These are phyloP conservation scores for Aspergillus fumigatiaffinis DNA, from an alignment of 2,329 filamentous ascomycete genomes.

Conservation along the genomic window DNA sequence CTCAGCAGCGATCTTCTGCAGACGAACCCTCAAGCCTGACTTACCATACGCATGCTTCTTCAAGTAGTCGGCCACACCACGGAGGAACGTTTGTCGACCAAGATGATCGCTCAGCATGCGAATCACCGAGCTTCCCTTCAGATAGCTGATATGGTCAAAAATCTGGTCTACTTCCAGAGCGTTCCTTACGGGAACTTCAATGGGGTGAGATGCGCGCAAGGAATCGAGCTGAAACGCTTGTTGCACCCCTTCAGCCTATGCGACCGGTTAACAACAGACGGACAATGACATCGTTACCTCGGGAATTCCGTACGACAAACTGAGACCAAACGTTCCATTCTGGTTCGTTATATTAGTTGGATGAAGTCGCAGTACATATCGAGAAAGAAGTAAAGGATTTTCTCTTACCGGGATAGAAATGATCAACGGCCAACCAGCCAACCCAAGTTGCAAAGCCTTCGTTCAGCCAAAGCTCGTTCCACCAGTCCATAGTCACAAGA, in stretches of 20 bases:
- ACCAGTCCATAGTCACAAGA: slow-evolving; percentile 95
- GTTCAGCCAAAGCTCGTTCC: slow-evolving; percentile 89
- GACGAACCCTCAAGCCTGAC: slow-evolving; percentile 2
- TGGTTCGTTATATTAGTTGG: slow-evolving; percentile 25
- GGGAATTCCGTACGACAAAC: slow-evolving; percentile 69
- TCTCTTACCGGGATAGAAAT: slow-evolving; percentile 70
- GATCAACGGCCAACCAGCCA: slow-evolving; percentile 86
- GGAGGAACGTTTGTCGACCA: slow-evolving; percentile 80
- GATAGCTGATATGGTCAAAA: slow-evolving; percentile 93
- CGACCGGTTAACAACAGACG: slow-evolving; percentile 35
- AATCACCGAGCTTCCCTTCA: slow-evolving; percentile 94
- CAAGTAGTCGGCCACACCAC: slow-evolving; percentile 85
- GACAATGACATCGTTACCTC: slow-evolving; percentile 46
- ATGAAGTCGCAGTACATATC: neutral
- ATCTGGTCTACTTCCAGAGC: slow-evolving; percentile 97
- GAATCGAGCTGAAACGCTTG: slow-evolving; percentile 85
- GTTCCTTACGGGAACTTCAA: slow-evolving; percentile 91
- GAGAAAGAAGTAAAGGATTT: neutral
- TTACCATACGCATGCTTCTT: slow-evolving; percentile 79
- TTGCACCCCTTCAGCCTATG: slow-evolving; percentile 82
- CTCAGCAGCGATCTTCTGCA: slow-evolving; percentile 3
- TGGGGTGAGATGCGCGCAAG: slow-evolving; percentile 87
- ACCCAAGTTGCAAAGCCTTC: slow-evolving; percentile 99
- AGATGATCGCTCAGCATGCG: slow-evolving; percentile 93
- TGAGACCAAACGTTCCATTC: slow-evolving; percentile 98